These are phyloP conservation scores for Serendipita indica DNA, from an alignment of 768 basidiomycete genomes.

Conservation along the genomic window DNA sequence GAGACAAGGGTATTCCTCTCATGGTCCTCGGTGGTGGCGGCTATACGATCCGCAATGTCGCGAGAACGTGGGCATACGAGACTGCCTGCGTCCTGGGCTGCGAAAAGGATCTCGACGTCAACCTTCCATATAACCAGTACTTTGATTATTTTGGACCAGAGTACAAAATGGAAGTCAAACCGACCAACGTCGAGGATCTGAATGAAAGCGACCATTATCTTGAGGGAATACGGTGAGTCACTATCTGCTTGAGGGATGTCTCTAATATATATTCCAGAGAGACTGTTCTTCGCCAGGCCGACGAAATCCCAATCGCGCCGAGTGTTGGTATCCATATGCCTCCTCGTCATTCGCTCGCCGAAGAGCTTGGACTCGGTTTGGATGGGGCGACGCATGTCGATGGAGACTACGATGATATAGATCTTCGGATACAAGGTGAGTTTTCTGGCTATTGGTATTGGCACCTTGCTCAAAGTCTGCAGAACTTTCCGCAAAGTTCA, in stretches of 20 bases:
- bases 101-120: conserved; percentile 59
- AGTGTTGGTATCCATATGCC: conserved; percentile 78
- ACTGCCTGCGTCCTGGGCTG: conserved; percentile 89
- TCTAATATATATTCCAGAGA: conserved; percentile 28
- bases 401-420: conserved; percentile 4
- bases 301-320: conserved; percentile 55
- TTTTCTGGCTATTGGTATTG: neutral
- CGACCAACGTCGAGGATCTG: conserved; percentile 90
- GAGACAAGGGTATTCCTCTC: conserved; percentile 67
- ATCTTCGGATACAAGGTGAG: conserved; percentile 2
- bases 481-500: conserved; percentile 1
- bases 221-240: conserved; percentile 58
- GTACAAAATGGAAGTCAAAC: conserved; percentile 79
- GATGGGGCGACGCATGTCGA: conserved; percentile 1
- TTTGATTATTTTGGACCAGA: conserved; percentile 97
- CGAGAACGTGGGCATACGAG: conserved; percentile 90
- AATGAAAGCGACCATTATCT: conserved; percentile 71
- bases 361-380: neutral
- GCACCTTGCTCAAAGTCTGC: neutral
- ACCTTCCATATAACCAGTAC: conserved; percentile 75
- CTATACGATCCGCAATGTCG: conserved; percentile 94
- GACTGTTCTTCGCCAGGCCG: conserved; percentile 39
- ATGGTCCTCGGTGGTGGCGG: conserved; percentile 92
- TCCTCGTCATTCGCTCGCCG: conserved; percentile 34
- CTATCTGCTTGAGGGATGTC: neutral